Evolutionary conservation across 345 rosid species (phyloP).

Genomic region (Lumnitzera racemosa): DNA sequence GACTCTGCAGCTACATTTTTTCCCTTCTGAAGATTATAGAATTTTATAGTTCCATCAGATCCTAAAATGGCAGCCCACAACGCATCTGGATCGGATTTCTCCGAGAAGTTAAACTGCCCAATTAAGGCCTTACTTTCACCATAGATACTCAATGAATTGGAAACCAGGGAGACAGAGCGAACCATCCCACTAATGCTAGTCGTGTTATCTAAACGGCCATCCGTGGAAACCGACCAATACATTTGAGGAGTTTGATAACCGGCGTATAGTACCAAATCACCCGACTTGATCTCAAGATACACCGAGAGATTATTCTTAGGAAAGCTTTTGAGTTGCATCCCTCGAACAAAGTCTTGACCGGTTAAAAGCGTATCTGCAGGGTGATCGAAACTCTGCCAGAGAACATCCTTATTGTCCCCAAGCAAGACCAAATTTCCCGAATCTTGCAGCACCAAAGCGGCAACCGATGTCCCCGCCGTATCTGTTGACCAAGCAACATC

Average conservation of each 20-base stretch:
- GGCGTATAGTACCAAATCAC: slow-evolving; percentile 30
- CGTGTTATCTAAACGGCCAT: slow-evolving; percentile 15
- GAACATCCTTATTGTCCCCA: slow-evolving; percentile 12
- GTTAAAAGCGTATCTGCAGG: slow-evolving; percentile 41
- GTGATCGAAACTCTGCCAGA: slow-evolving; percentile 49
- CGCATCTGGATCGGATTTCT: slow-evolving; percentile 21
- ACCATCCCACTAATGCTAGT: slow-evolving; percentile 19
- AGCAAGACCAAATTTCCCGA: slow-evolving; percentile 51
- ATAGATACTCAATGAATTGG: slow-evolving; percentile 48
- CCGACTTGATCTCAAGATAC: slow-evolving; percentile 27
- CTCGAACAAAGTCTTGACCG: slow-evolving; percentile 27
- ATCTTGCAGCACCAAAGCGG: slow-evolving; percentile 33
- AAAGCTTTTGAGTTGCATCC: slow-evolving; percentile 35
- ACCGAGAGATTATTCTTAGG: slow-evolving; percentile 13
- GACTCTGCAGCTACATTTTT: slow-evolving; percentile 14
- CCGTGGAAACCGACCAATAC: slow-evolving; percentile 40
- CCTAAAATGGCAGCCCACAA: slow-evolving; percentile 36
- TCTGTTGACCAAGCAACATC: slow-evolving; percentile 29
- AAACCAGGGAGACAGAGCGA: slow-evolving; percentile 23
- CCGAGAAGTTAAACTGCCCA: slow-evolving; percentile 30
- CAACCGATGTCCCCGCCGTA: slow-evolving; percentile 26
- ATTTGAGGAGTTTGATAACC: slow-evolving; percentile 34
- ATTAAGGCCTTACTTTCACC: slow-evolving; percentile 24
- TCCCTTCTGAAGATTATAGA: slow-evolving; percentile 26
- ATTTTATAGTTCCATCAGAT: slow-evolving; percentile 25